Conservation (phyloP, 1,139 yeast genomes). For the Geotrichum citri-aurantii region DNA sequence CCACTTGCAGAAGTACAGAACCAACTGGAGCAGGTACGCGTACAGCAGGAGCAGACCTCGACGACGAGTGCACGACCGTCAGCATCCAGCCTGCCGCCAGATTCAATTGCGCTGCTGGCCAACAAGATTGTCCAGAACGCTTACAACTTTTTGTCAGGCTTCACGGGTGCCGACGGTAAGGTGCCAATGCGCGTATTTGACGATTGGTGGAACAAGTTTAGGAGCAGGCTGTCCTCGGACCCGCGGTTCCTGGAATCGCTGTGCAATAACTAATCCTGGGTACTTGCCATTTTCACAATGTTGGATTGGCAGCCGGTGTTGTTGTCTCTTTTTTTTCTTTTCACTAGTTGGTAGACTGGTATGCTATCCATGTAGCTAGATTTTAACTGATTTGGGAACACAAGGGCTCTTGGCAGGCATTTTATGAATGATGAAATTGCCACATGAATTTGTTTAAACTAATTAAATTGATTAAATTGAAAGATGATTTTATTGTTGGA, state of each 20-base stretch:
- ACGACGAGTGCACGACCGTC: background rate
- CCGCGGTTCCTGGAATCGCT: slow-evolving; percentile 67
- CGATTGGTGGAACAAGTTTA: slow-evolving; percentile 95
- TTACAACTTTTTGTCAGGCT: slow-evolving; percentile 81
- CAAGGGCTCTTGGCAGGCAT: no score
- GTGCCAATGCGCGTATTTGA: slow-evolving; percentile 88
- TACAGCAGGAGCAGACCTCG: slow-evolving; percentile 7
- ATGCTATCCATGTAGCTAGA: no score
- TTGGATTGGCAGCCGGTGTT: no score
- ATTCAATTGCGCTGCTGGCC: slow-evolving; percentile 51
- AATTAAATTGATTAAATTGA: no score
- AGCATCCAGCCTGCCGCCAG: slow-evolving; percentile 19
- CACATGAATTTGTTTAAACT: no score
- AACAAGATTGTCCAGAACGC: slow-evolving; percentile 88
- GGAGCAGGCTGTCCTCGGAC: slow-evolving; percentile 63
- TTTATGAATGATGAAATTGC: no score
- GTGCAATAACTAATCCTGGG: background rate
- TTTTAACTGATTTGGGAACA: no score
- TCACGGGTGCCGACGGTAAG: slow-evolving; percentile 67
- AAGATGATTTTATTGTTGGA: no score
- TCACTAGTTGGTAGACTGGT: no score
- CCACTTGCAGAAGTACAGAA: slow-evolving; percentile 56
- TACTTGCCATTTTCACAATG: no score
- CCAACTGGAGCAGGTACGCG: slow-evolving; percentile 39
- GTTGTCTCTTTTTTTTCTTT: no score